Base-by-base conservation (phyloP, 331 rosid genomes). In the Stylosanthes scabra region DNA sequence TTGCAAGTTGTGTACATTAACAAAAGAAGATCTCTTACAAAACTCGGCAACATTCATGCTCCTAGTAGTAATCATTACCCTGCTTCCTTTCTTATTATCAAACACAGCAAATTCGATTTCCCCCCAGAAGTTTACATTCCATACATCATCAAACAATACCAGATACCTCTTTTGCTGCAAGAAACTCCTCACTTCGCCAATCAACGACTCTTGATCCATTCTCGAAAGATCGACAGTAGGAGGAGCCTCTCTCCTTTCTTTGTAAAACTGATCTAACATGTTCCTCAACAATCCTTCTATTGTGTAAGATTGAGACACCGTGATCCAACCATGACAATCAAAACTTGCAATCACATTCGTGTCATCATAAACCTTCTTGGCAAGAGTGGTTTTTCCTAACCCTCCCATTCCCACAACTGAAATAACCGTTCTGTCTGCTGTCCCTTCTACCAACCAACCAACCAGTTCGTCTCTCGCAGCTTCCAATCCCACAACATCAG, bases 351-450 rank as follows among this genome's bases (percentile, higher is more conserved):
- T 8, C 5, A 37, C 55, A 29, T 40, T 9, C 1, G 13, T 1
- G 31, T 67, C 37, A 1, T 31, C 3, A 25, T 12, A 73, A 40
- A 63, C 40, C 9, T 8, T 1, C 13, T 20, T 62, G 1, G 55
- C 62, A 15, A 51, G 78, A 39, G 71, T 62, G 12, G 70, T 73
- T 63, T 73, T 73, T 8, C 78, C 78, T 1, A 4, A 4, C 40
- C 78, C 71, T 73, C 31, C 45, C 62, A 63, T 73, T 11, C 70
- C 78, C 13, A 73, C 37, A 5, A 73, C 7, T 4, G 41, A 9
- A 28, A 62, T 40, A 7, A 73, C 55, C 1, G 27, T 62, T 51
- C 55, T 25, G 1, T 73, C 16, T 8, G 4, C 0, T 5, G 7
- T 0, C 25, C 28, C 56, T 3, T 39, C 1, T n/a, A 0, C 41